These are phyloP conservation scores for Hansenula lynferdii DNA, from an alignment of 1,139 yeast genomes.

Conservation along the genomic window DNA sequence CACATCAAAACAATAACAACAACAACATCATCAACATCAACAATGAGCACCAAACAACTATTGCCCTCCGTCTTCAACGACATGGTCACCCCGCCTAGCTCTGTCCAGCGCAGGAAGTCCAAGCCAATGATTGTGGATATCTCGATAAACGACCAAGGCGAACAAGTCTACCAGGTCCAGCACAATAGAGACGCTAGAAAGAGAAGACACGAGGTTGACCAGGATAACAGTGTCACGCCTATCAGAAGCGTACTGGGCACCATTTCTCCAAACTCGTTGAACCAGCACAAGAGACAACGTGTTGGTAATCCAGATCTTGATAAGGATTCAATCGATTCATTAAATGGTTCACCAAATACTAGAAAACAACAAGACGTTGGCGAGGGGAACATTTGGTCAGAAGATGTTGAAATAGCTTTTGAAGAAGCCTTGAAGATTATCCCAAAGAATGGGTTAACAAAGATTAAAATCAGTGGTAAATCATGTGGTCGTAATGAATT, in stretches of 20 bases:
- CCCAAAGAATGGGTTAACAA: slow-evolving; percentile 84
- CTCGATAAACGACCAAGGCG: slow-evolving; percentile 47
- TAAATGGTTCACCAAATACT: slow-evolving; percentile 15
- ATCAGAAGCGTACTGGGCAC: slow-evolving; percentile 16
- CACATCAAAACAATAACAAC: too few relatives aligned
- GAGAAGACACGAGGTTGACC: slow-evolving; percentile 4
- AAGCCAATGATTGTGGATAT: slow-evolving; percentile 57
- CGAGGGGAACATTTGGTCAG: slow-evolving; percentile 60
- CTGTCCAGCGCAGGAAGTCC: slow-evolving; percentile 25
- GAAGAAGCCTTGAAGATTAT: slow-evolving; percentile 78
- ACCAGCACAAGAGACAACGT: slow-evolving; percentile 10
- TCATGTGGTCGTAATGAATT: slow-evolving; percentile 92
- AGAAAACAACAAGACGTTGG: slow-evolving; percentile 7
- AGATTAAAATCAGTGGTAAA: slow-evolving; percentile 78
- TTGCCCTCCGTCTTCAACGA: slow-evolving; percentile 17
- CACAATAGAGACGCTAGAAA: slow-evolving; percentile 21
- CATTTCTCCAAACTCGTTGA: slow-evolving; percentile 17
- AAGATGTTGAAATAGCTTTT: slow-evolving; percentile 81
- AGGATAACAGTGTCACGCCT: slow-evolving; percentile 11
- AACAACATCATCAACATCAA: too few relatives aligned
- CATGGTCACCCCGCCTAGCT: slow-evolving; percentile 15
- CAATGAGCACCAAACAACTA: slow-evolving; percentile 9
- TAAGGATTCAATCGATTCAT: neutral
- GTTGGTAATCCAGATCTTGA: neutral
- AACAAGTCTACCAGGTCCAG: slow-evolving; percentile 51